Evolutionary conservation across 1,284 basidiomycete genomes (phyloP).

Genomic region (Xerocomus cyaneibrunnescens): DNA sequence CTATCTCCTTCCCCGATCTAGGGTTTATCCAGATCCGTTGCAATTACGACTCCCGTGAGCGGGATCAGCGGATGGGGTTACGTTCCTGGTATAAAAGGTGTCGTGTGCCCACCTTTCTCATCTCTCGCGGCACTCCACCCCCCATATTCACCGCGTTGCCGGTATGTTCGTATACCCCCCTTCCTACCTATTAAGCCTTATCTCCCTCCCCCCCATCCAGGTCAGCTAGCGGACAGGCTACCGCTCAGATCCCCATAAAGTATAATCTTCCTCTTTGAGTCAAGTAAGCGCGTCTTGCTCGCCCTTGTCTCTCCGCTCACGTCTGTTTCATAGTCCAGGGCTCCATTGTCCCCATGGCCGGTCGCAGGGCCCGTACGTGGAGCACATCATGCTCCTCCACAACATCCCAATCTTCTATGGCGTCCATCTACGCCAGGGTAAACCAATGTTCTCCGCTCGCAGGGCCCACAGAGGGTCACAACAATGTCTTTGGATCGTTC

Average conservation of each 20-base stretch:
- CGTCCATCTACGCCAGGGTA: conserved; percentile 31
- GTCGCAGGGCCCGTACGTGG: conserved; percentile 16
- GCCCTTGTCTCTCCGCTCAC: neutral
- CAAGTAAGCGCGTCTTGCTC: neutral
- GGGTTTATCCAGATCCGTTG: conserved; percentile 4
- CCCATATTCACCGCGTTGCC: neutral
- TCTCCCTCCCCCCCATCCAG: neutral
- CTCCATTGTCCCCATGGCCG: neutral
- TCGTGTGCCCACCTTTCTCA: conserved; percentile 25
- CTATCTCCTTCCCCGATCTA: conserved; percentile 16
- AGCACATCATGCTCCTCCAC: conserved; percentile 30
- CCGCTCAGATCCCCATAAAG: neutral
- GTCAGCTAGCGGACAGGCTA: neutral
- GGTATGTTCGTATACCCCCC: neutral
- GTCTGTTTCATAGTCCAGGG: neutral
- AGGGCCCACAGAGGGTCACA: conserved; percentile 31
- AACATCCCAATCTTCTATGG: conserved; percentile 32
- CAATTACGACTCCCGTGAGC: conserved; percentile 16
- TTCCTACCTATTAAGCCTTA: neutral
- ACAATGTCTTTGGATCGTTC: conserved; percentile 50
- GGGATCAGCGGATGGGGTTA: conserved; percentile 6
- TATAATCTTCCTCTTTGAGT: neutral
- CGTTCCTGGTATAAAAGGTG: conserved; percentile 27
- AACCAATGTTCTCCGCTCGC: conserved; percentile 32
- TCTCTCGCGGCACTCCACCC: neutral